phyloP scores from a whole-genome alignment of 2,329 filamentous ascomycete genomes.

The Meredithiella fracta region DNA sequence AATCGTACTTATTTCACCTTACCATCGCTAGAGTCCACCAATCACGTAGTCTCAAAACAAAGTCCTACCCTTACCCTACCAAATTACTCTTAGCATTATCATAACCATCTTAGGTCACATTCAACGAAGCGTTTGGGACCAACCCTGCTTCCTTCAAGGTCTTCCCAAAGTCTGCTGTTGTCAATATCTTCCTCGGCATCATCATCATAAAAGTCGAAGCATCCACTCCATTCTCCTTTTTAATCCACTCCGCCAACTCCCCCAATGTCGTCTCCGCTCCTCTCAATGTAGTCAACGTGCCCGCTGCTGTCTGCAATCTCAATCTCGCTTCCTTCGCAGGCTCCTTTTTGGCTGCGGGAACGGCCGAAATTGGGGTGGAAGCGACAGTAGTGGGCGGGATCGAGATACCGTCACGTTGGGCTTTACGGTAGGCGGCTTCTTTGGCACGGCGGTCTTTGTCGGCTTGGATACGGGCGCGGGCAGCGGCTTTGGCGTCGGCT shows the following conservation, averaged over 20 bases:
- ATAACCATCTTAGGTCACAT: slow-evolving; percentile 38
- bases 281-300: slow-evolving; percentile 74
- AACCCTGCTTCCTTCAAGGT: slow-evolving; percentile 84
- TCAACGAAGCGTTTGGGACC: slow-evolving; percentile 76
- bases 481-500: slow-evolving; percentile 55
- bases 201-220: slow-evolving; percentile 69
- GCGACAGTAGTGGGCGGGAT: slow-evolving; percentile 29
- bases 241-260: slow-evolving; percentile 66
- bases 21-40: too few species aligned
- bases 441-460: slow-evolving; percentile 82
- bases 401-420: slow-evolving; percentile 71
- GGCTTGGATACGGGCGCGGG: slow-evolving; percentile 84
- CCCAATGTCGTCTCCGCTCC: slow-evolving; percentile 83
- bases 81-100: too few species aligned
- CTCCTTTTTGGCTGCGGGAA: slow-evolving; percentile 37
- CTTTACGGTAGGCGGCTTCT: slow-evolving; percentile 62
- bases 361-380: slow-evolving; percentile 29
- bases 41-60: background rate
- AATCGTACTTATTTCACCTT: too few species aligned
- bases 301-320: slow-evolving; percentile 56
- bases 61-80: background rate
- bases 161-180: slow-evolving; percentile 63
- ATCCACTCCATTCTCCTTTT: slow-evolving; percentile 50
- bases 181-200: slow-evolving; percentile 72
- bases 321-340: slow-evolving; percentile 69